phyloP scores from a whole-genome alignment of 2,329 filamentous ascomycete species.

The Hypoxylon sp. region DNA sequence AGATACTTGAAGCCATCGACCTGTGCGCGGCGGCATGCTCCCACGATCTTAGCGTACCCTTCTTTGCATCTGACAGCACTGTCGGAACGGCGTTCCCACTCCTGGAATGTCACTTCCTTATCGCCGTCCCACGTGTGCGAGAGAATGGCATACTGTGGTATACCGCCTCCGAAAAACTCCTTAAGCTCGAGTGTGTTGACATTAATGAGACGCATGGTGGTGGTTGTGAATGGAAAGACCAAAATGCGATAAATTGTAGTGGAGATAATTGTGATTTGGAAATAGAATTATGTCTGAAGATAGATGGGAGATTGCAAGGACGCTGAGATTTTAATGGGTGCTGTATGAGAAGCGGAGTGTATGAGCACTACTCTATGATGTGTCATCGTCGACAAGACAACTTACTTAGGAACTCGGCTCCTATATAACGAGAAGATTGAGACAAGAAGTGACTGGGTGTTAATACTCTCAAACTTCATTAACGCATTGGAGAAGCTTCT shows the following conservation, averaged over 20 bases:
- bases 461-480: conserved; percentile 6
- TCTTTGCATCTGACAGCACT: conserved; percentile 46
- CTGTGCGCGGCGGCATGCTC: conserved; percentile 51
- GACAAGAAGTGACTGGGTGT: conserved; percentile 3
- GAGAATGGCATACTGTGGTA: conserved; percentile 58
- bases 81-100: conserved; percentile 45
- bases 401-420: conserved; percentile 3
- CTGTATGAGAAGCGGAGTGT: neutral
- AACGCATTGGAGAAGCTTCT: neutral
- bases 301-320: neutral
- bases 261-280: neutral
- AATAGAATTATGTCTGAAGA: neutral
- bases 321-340: neutral
- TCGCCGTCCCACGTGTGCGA: conserved; percentile 57
- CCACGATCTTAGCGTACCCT: conserved; percentile 56
- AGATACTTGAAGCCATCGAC: conserved; percentile 50
- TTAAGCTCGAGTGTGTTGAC: conserved; percentile 54
- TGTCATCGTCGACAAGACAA: conserved; percentile 11
- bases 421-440: neutral
- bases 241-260: neutral
- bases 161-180: conserved; percentile 51
- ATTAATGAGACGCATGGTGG: conserved; percentile 58
- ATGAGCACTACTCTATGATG: conserved; percentile 2
- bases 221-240: neutral
- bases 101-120: conserved; percentile 56